These are phyloP conservation scores for Ballota nigra DNA, from an alignment of 257 asterid genomes.

Conservation along the genomic window DNA sequence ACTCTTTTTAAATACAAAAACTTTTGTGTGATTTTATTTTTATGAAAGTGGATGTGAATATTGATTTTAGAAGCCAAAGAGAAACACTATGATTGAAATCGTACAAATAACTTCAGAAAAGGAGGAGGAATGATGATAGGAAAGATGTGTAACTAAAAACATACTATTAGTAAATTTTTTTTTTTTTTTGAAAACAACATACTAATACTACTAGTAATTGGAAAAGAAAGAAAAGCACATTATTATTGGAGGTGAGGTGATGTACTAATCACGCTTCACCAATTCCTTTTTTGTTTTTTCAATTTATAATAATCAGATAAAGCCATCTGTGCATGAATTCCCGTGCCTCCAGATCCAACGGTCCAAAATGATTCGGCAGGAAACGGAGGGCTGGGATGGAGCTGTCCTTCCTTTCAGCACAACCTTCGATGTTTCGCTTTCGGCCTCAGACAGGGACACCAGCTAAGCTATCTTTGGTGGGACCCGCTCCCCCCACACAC, in stretches of 20 bases:
- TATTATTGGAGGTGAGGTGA: not conserved
- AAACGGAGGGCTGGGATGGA: constrained; percentile 27
- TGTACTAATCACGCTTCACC: not conserved
- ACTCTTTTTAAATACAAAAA: too few species aligned
- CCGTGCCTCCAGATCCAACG: constrained; percentile 24
- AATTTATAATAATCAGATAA: not conserved
- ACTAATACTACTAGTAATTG: too few species aligned
- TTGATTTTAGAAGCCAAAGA: not conserved
- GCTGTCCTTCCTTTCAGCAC: constrained; percentile 30
- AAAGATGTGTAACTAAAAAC: not conserved
- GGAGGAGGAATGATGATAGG: too few species aligned
- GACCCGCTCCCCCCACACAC: too few species aligned
- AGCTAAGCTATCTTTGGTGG: constrained; percentile 26
- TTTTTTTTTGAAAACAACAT: too few species aligned
- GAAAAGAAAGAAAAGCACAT: not conserved
- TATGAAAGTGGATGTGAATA: not conserved
- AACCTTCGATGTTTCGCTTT: constrained; percentile 40
- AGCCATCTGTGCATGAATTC: constrained; percentile 25
- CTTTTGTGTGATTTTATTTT: too few species aligned
- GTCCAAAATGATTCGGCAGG: not conserved
- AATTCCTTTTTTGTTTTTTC: too few species aligned
- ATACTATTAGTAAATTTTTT: too few species aligned
- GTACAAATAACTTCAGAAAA: constrained; percentile 1
- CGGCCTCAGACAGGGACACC: constrained; percentile 48
- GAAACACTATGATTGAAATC: constrained; percentile 23